Evolutionary conservation across 345 rosid species (phyloP).

Genomic region (Dipteronia sinensis): DNA sequence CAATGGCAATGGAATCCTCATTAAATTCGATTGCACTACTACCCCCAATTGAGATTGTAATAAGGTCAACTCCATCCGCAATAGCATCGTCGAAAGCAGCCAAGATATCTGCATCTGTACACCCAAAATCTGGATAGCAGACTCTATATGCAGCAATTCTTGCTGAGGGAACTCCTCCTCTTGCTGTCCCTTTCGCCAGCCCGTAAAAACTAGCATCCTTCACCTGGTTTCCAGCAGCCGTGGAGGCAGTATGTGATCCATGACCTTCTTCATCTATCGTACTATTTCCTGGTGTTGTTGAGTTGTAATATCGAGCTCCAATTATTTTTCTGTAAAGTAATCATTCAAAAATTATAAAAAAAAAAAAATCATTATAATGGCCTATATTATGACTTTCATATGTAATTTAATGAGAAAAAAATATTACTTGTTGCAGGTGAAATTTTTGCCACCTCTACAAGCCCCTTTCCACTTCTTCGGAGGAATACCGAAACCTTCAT

Average conservation of each 20-base stretch:
- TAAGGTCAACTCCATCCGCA: slow-evolving; percentile 58
- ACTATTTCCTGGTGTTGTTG: neutral
- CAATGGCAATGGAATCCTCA: slow-evolving; percentile 34
- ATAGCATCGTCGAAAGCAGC: slow-evolving; percentile 68
- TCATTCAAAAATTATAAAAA: neutral
- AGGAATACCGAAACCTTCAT: slow-evolving; percentile 50
- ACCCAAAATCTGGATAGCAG: neutral
- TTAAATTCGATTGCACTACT: accelerated
- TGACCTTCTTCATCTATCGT: slow-evolving; percentile 41
- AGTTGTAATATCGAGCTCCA: slow-evolving; percentile 41
- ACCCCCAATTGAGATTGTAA: slow-evolving; percentile 31
- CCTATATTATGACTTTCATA: neutral
- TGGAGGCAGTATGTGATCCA: slow-evolving; percentile 72
- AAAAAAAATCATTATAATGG: neutral
- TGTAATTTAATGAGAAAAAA: no score
- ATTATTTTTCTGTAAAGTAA: slow-evolving; percentile 41
- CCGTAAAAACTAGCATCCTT: slow-evolving; percentile 43
- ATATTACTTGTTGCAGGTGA: slow-evolving; percentile 62
- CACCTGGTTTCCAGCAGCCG: slow-evolving; percentile 57
- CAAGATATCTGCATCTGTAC: slow-evolving; percentile 3
- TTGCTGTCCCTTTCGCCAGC: slow-evolving; percentile 49
- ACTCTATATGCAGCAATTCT: slow-evolving; percentile 56
- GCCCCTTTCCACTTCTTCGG: slow-evolving; percentile 54
- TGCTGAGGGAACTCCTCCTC: slow-evolving; percentile 68
- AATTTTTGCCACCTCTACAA: slow-evolving; percentile 39